Evolutionary conservation across 2,329 filamentous ascomycete genomes (phyloP).

Genomic region (Thelonectria discophora): DNA sequence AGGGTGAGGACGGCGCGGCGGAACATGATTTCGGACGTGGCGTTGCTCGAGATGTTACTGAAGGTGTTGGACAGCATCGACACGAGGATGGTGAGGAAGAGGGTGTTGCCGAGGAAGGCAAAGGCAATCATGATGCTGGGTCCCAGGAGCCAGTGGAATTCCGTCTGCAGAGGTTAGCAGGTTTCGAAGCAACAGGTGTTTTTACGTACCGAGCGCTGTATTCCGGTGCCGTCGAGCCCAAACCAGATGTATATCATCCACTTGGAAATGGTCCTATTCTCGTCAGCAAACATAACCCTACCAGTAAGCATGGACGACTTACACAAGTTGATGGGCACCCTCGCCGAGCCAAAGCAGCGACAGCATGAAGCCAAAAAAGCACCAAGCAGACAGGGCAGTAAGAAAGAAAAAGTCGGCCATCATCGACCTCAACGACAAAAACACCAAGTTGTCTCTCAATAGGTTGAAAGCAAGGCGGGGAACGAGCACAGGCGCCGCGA

Average conservation of each 20-base stretch:
- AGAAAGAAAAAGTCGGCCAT: conserved; percentile 85
- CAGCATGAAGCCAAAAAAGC: conserved; percentile 82
- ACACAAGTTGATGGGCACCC: conserved; percentile 67
- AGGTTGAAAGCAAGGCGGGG: conserved; percentile 84
- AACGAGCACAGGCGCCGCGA: conserved; percentile 80
- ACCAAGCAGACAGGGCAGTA: conserved; percentile 80
- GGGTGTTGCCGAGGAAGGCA: conserved; percentile 84
- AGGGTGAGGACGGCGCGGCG: conserved; percentile 82
- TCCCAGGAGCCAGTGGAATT: conserved; percentile 83
- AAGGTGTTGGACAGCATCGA: conserved; percentile 90
- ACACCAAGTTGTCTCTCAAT: conserved; percentile 84
- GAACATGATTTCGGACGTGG: conserved; percentile 85
- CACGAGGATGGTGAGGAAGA: conserved; percentile 89
- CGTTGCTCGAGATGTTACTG: conserved; percentile 77
- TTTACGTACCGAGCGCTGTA: conserved; percentile 61
- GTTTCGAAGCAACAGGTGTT: neutral
- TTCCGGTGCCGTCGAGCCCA: conserved; percentile 77
- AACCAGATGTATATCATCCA: conserved; percentile 98
- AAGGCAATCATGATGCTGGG: conserved; percentile 84
- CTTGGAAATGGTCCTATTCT: conserved; percentile 73
- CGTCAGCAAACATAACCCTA: conserved; percentile 18
- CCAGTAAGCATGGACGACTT: conserved; percentile 36
- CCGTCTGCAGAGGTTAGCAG: conserved; percentile 53
- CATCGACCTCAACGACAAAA: conserved; percentile 83
- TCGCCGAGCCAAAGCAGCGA: conserved; percentile 82